Evolutionary conservation across 495 filamentous ascomycete genomes (phyloP).

Genomic region (Neurospora sp.): DNA sequence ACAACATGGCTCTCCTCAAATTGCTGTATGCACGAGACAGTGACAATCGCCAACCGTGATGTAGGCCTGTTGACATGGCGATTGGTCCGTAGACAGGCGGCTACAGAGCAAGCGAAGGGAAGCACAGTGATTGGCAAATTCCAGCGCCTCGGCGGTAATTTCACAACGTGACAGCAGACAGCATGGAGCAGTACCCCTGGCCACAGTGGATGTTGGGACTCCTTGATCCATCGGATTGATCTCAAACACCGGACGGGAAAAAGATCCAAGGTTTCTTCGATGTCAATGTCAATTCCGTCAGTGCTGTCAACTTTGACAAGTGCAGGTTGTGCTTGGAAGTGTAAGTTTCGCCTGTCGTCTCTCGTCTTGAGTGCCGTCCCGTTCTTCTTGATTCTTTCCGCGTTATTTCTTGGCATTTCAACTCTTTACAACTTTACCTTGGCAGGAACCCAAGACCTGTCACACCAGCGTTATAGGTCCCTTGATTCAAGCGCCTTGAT

Average conservation of each 20-base stretch:
- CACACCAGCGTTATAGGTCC: not conserved
- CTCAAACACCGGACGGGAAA: not conserved
- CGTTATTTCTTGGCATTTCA: not conserved
- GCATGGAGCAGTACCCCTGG: not conserved
- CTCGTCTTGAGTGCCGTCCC: not conserved
- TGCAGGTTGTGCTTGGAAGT: not conserved
- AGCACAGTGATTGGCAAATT: no score
- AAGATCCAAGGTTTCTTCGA: not conserved
- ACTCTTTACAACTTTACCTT: not conserved
- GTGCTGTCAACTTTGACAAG: not conserved
- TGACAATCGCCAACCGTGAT: not conserved
- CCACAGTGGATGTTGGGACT: no score
- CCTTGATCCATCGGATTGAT: not conserved
- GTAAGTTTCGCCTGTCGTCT: not conserved
- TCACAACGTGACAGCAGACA: not conserved
- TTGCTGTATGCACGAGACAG: not conserved
- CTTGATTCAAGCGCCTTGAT: not conserved
- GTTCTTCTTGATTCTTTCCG: not conserved
- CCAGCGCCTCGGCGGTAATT: not conserved
- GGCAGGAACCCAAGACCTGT: not conserved
- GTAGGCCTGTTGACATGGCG: not conserved
- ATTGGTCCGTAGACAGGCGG: not conserved
- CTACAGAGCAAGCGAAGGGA: no score
- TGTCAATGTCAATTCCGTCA: not conserved
- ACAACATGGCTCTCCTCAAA: not conserved